Percentiles rank a stretch among this genome's conserved stretches.
Evolutionary conservation across 2,329 filamentous ascomycete species (phyloP).

Genomic region (Xylariaceae sp.): DNA sequence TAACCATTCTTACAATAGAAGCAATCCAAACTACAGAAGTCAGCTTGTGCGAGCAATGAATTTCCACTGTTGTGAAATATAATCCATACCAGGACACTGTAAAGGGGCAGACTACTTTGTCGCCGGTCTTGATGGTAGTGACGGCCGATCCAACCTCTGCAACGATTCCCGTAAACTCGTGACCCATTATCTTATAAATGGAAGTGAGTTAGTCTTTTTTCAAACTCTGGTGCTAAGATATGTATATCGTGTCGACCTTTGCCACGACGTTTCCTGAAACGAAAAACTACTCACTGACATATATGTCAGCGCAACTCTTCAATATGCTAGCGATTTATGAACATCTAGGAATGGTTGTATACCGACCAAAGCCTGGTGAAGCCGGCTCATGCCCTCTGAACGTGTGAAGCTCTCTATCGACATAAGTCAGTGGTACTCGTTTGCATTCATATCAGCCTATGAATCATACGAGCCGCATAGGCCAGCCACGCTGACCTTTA

Average conservation of each 20-base stretch:
- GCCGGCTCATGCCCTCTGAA: conserved; percentile 78
- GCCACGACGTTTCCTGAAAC: too few species aligned
- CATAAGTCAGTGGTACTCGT: conserved; percentile 4
- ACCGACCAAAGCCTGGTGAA: conserved; percentile 51
- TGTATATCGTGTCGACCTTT: too few species aligned
- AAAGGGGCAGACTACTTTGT: conserved; percentile 79
- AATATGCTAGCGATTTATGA: too few species aligned
- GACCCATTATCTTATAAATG: conserved; percentile 53
- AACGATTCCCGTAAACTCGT: conserved; percentile 81
- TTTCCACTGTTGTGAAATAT: background rate
- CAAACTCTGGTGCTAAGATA: too few species aligned
- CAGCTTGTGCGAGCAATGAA: background rate
- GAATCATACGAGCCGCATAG: conserved; percentile 76
- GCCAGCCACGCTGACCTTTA: conserved; percentile 78
- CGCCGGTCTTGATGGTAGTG: conserved; percentile 65
- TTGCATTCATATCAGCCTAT: too few species aligned
- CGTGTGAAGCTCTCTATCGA: conserved; percentile 71
- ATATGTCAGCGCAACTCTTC: too few species aligned
- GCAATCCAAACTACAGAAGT: conserved; percentile 55
- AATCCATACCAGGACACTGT: conserved; percentile 67
- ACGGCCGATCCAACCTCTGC: conserved; percentile 65
- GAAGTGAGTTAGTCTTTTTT: too few species aligned
- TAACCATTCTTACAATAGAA: conserved; percentile 79
- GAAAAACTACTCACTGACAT: too few species aligned
- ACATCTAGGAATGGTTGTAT: too few species aligned